These are phyloP conservation scores for Amniculicola lignicola DNA, from an alignment of 495 filamentous ascomycete genomes.

Conservation along the genomic window DNA sequence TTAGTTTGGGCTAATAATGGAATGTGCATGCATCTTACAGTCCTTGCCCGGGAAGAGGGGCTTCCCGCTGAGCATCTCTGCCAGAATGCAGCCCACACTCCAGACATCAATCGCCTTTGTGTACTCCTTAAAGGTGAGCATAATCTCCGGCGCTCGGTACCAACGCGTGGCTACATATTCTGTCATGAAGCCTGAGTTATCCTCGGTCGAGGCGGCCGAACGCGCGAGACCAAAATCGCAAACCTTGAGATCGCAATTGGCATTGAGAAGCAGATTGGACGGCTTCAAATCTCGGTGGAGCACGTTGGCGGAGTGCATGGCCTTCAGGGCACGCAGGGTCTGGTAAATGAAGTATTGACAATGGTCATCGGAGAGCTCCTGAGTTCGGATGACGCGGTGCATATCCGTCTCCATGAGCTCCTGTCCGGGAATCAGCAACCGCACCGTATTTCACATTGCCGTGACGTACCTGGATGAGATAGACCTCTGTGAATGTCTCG, in stretches of 20 bases:
- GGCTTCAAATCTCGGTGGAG: constrained; percentile 96
- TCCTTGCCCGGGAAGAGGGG: constrained; percentile 98
- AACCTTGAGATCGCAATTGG: constrained; percentile 98
- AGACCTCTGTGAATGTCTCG: constrained; percentile 95
- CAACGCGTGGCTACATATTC: constrained; percentile 98
- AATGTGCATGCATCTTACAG: constrained; percentile 56
- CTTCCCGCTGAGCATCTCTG: constrained; percentile 99
- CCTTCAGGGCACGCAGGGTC: constrained; percentile 77
- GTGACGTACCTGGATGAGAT: constrained; percentile 83
- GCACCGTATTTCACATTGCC: background rate
- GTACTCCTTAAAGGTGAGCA: constrained; percentile 99
- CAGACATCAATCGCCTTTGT: constrained; percentile 99
- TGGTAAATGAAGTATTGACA: constrained; percentile 54
- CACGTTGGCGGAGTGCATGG: constrained; percentile 97
- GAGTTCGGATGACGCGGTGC: constrained; percentile 96
- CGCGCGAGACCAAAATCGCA: constrained; percentile 96
- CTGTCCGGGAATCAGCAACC: constrained; percentile 46
- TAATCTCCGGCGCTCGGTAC: constrained; percentile 98
- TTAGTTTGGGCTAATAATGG: constrained; percentile 29
- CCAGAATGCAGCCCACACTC: constrained; percentile 98
- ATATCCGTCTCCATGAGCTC: constrained; percentile 99
- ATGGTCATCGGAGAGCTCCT: constrained; percentile 77
- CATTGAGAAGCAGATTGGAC: constrained; percentile 94
- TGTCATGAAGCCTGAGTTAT: constrained; percentile 99
- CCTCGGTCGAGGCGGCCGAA: constrained; percentile 93